phyloP scores from a whole-genome alignment of 1,284 basidiomycete species.

The Austroboletus novae-zelandiae region DNA sequence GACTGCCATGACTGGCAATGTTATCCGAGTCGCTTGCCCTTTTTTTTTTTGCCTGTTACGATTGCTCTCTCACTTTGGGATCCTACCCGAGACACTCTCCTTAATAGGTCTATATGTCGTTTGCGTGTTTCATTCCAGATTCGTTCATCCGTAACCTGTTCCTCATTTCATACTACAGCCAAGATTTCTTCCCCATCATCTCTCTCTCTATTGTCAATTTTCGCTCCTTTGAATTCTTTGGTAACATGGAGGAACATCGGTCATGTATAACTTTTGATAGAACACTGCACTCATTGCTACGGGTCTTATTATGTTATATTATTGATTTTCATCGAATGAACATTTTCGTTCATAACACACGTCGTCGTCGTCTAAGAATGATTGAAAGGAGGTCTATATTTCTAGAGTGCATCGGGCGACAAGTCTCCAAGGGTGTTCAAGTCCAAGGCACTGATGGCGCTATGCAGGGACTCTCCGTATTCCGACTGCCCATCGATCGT shows the following conservation, averaged over 20 bases:
- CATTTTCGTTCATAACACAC: background rate
- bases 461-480: conserved; percentile 65
- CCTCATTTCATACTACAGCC: conserved; percentile 3
- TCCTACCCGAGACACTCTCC: conserved; percentile 5
- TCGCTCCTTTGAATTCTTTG: conserved; percentile 15
- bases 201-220: conserved; percentile 8
- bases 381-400: background rate
- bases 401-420: conserved; percentile 73
- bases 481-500: conserved; percentile 69
- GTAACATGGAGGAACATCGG: conserved; percentile 35
- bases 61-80: conserved; percentile 21
- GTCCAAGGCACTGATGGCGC: conserved; percentile 59
- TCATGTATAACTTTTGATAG: conserved; percentile 37
- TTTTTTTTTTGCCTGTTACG: conserved; percentile 4
- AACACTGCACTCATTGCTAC: conserved; percentile 38
- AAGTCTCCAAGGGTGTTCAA: conserved; percentile 68
- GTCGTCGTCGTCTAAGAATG: background rate
- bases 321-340: conserved; percentile 12
- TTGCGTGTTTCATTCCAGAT: conserved; percentile 17
- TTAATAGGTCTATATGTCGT: conserved; percentile 14
- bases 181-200: conserved; percentile 3
- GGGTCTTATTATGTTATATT: conserved; percentile 29
- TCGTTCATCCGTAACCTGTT: conserved; percentile 20
- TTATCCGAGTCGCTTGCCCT: too few species aligned
- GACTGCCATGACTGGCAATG: too few species aligned